Base-by-base conservation (phyloP, 2,329 filamentous ascomycete genomes). In the Pochonia chlamydosporia region DNA sequence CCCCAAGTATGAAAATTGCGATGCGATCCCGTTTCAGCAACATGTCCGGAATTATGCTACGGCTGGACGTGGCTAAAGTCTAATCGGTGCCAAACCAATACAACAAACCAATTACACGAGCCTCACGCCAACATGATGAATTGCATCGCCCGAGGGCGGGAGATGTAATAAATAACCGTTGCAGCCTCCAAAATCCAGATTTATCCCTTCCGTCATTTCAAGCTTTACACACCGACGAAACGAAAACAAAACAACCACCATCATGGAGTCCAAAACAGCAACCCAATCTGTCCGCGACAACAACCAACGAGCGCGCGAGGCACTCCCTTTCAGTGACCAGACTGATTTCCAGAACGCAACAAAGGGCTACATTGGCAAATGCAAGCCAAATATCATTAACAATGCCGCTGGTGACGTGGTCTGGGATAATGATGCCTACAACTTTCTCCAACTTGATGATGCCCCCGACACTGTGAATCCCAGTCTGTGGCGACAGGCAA, bases 401-500 rank as follows among this genome's bases (percentile, higher is more conserved):
- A 36, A 36, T 36, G 33, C n/a, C n/a, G 33, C 33, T 8, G 33
- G 33, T 18, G 33, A 7, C n/a, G 33, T 36, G 1, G 51, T 42
- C 4, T 56, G 49, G n/a, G 60, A 63, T 36, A 54, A 61, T 36
- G 62, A 65, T 36, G 48, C 44, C 2, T 65, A 59, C 40, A 36
- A 35, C 16, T 49, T 51, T 26, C 47, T 51, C 14, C 6, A 44
- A 5, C n/a, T n/a, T n/a, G n/a, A 23, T 8, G 40, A 47, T 9
- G 40, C 31, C 8, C 49, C 43, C 3, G 28, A 49, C 33, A 46
- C 49, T 4, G 46, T 43, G 16, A 46, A 51, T 26, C 46, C 46
- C 4, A 49, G 40, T 39, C 46, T 51, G 3, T 51, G 46, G 49
- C 46, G 47, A 26, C 46, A 51, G 18, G 43, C 39, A 1, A 31